These are phyloP conservation scores for Ophiostoma sp. DNA, from an alignment of 2,329 filamentous ascomycete genomes.

Conservation along the genomic window DNA sequence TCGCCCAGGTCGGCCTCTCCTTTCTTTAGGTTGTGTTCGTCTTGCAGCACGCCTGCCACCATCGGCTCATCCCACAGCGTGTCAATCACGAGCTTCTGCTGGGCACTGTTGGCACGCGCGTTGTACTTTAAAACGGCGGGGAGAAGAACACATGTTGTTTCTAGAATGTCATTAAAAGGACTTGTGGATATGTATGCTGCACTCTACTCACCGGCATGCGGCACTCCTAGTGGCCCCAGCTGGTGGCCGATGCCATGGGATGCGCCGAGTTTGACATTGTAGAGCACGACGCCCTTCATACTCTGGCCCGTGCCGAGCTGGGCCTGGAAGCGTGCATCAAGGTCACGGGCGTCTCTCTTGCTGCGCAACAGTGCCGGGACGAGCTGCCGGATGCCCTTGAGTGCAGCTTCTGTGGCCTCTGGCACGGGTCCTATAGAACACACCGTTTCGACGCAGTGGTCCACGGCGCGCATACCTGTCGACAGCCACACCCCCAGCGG, in stretches of 20 bases:
- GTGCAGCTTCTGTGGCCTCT: conserved; percentile 30
- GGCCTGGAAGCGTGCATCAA: conserved; percentile 40
- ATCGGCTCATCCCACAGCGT: background rate
- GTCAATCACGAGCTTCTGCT: background rate
- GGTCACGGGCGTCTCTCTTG: conserved; percentile 29
- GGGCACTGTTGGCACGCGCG: background rate
- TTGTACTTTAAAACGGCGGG: background rate
- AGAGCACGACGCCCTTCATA: conserved; percentile 39
- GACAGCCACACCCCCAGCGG: conserved; percentile 31
- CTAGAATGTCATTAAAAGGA: background rate
- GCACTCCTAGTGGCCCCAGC: conserved; percentile 31
- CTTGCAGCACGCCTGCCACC: background rate
- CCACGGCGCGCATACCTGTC: background rate
- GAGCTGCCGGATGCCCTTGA: conserved; percentile 38
- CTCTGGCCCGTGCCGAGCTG: conserved; percentile 46
- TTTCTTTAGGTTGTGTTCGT: background rate
- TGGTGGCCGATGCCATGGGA: conserved; percentile 42
- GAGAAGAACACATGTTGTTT: background rate
- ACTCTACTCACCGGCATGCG: conserved; percentile 40
- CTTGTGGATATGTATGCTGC: conserved; percentile 23
- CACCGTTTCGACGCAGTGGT: conserved; percentile 33
- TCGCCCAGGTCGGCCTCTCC: conserved; percentile 34
- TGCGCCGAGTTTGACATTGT: conserved; percentile 37
- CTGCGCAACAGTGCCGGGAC: conserved; percentile 32
- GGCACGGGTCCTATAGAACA: conserved; percentile 41